phyloP scores from a whole-genome alignment of 2,329 filamentous ascomycete species.

The Didymella lethalis region DNA sequence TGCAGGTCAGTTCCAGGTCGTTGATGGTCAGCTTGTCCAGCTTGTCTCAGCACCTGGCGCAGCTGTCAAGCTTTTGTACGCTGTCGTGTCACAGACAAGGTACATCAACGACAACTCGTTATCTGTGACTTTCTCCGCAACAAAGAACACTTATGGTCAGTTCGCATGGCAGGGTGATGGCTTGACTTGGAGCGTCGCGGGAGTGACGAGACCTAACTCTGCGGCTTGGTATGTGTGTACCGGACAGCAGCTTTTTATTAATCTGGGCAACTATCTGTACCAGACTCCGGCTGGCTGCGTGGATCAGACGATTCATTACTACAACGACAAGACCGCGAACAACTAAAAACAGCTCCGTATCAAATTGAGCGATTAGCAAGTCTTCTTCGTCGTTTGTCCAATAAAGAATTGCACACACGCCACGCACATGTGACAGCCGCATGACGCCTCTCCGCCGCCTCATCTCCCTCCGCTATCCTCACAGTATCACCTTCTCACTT shows the following conservation, averaged over 20 bases:
- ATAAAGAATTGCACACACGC: no score
- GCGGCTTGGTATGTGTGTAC: constrained; percentile 68
- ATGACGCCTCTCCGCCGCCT: no score
- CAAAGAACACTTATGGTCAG: constrained; percentile 62
- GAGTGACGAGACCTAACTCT: constrained; percentile 61
- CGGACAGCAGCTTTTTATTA: constrained; percentile 62
- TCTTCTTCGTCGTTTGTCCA: no score
- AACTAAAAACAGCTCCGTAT: no score
- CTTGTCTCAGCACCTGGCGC: constrained; percentile 59
- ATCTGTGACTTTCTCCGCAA: constrained; percentile 60
- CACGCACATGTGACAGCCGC: no score
- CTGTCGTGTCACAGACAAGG: constrained; percentile 36
- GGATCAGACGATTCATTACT: constrained; percentile 62
- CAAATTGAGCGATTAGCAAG: no score
- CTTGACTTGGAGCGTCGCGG: constrained; percentile 61
- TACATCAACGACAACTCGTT: constrained; percentile 53
- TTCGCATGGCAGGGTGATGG: constrained; percentile 68
- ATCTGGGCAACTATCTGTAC: constrained; percentile 66
- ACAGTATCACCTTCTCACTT: no score
- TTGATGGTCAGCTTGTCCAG: constrained; percentile 64
- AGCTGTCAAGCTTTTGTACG: constrained; percentile 53
- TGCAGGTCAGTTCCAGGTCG: constrained; percentile 66
- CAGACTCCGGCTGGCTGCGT: constrained; percentile 65
- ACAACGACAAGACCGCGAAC: constrained; percentile 49
- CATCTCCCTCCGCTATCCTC: no score